Base-by-base conservation (phyloP, 331 rosid genomes). In the Telfairia occidentalis region DNA sequence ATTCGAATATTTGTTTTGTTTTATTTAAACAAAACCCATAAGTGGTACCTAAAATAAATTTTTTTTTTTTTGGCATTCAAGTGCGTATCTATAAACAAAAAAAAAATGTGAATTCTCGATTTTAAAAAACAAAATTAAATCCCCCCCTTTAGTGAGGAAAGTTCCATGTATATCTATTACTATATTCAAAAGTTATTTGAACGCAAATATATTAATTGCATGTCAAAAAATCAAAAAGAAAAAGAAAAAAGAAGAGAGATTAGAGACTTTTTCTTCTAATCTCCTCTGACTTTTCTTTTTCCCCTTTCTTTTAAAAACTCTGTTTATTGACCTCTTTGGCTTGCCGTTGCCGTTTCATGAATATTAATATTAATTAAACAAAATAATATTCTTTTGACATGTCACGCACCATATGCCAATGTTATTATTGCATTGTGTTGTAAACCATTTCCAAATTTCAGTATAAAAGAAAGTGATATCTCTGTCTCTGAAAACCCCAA, bases 121-220 rank as follows among this genome's bases (percentile, higher is more conserved):
- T 58, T 26, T 5, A 61, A 64, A 15, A 61, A 16, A n/a, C 0
- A 3, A n/a, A 35, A 63, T 2, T 6, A 64, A 35, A 37, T 65
- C 48, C 8, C 35, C 35, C 48, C 43, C 7, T 26, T 37, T 3
- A 29, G 37, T 42, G 35, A 66, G 53, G 53, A 66, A 71, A 40
- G 21, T 50, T 13, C 28, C 26, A 37, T n/a, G 38, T 52, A 24
- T 12, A 76, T 73, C 69, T 85, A 79, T 75, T 85, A 79, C 76
- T 76, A 67, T 83, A 73, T 78, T 80, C 80, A 82, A 83, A 76
- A 69, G 38, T 45, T 26, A 69, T 69, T 69, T 69, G 24, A 69
- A 43, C 74, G 15, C 38, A 43, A 42, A 19, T 23, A 43, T 26
- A 69, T 66, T n/a, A n/a, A n/a, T n/a, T 42, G 35, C 73, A 65